Evolutionary conservation across 2,329 filamentous ascomycete species (phyloP).

Genomic region (Aspergillus caelatus): DNA sequence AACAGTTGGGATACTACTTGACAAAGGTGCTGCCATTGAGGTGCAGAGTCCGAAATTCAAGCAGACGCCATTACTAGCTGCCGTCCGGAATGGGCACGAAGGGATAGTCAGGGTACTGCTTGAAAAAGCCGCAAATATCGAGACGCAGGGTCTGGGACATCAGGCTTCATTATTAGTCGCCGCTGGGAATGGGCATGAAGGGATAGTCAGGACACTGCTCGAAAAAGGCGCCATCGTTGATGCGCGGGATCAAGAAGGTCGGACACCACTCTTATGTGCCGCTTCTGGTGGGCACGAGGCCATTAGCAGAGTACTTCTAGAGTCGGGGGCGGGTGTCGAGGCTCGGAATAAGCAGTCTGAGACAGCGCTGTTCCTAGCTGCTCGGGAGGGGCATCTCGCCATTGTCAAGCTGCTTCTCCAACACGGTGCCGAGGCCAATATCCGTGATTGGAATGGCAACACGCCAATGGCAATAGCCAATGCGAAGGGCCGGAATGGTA

Average conservation of each 20-base stretch:
- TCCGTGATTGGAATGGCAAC: neutral
- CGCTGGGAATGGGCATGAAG: too few species aligned
- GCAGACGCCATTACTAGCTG: neutral
- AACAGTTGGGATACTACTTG: constrained; percentile 1
- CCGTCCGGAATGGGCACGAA: neutral
- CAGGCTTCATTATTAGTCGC: too few species aligned
- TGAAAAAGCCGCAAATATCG: too few species aligned
- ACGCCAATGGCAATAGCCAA: neutral
- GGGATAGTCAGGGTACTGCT: neutral
- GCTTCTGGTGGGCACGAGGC: neutral
- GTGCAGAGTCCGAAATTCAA: too few species aligned
- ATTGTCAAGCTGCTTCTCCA: neutral
- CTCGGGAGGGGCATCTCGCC: neutral
- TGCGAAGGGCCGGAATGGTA: neutral
- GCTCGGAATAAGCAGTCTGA: too few species aligned
- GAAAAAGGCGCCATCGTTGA: too few species aligned
- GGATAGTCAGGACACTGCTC: neutral
- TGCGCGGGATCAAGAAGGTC: neutral
- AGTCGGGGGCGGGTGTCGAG: neutral
- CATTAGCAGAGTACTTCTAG: neutral
- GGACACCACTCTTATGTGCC: neutral
- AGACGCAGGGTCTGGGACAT: too few species aligned
- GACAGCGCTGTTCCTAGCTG: too few species aligned
- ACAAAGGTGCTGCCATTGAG: neutral
- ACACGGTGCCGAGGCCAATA: neutral